These are phyloP conservation scores for Aschersonia sp. DNA, from an alignment of 2,329 filamentous ascomycete genomes.

Conservation along the genomic window DNA sequence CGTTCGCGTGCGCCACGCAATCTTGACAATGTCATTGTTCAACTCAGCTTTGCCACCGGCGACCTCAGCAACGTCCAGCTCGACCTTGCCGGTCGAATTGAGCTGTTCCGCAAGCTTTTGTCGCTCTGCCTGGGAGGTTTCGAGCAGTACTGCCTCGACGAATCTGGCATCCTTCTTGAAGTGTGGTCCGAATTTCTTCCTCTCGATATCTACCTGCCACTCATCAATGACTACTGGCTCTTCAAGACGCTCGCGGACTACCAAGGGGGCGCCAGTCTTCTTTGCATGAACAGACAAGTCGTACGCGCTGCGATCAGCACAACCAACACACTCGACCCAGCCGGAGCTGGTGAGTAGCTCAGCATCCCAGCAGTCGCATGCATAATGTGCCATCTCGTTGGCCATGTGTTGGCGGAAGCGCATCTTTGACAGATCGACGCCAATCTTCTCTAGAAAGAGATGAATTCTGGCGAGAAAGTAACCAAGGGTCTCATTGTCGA, in stretches of 20 bases:
- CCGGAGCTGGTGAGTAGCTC: slow-evolving; percentile 84
- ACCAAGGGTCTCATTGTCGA: slow-evolving; percentile 95
- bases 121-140: slow-evolving; percentile 64
- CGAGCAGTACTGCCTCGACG: slow-evolving; percentile 65
- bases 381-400: slow-evolving; percentile 73
- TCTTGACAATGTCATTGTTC: slow-evolving; percentile 61
- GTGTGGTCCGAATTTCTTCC: slow-evolving; percentile 87
- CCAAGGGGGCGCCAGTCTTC: slow-evolving; percentile 73
- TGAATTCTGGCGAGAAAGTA: slow-evolving; percentile 95
- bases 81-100: slow-evolving; percentile 57
- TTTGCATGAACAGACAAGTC: slow-evolving; percentile 86
- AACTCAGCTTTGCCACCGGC: slow-evolving; percentile 64
- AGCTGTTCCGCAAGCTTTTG: slow-evolving; percentile 68
- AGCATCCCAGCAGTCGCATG: slow-evolving; percentile 94
- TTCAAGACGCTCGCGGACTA: slow-evolving; percentile 69
- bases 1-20: slow-evolving; percentile 69
- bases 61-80: slow-evolving; percentile 55
- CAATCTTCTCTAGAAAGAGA: slow-evolving; percentile 77
- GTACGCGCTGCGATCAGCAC: slow-evolving; percentile 89
- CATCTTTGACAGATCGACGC: slow-evolving; percentile 74
- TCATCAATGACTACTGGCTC: slow-evolving; percentile 71
- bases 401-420: slow-evolving; percentile 95
- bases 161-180: slow-evolving; percentile 92
- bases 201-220: slow-evolving; percentile 77
- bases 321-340: slow-evolving; percentile 97